Base-by-base conservation (phyloP, 805 yeast genomes). In the Lipomyces kockii region DNA sequence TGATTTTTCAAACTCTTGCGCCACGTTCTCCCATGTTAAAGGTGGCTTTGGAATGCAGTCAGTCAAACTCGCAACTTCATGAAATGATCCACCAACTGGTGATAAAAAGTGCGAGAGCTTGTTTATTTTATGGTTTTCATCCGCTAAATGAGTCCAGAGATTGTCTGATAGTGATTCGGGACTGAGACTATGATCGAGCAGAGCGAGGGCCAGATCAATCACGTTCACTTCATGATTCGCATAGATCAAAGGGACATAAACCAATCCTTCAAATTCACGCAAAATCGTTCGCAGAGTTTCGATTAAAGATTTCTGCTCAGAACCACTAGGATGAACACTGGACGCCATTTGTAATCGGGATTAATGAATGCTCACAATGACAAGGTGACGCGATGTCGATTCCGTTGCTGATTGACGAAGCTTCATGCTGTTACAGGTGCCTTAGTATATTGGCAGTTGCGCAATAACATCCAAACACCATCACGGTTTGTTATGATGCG, bases 141-240 rank as follows among this genome's bases (percentile, higher is more conserved):
- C 27, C 25, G 32, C 22, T 52, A 49, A 52, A 52, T 22, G 32
- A n/a, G 25, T 14, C 55, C 55, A 52, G 55, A 49, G 53, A 49
- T 49, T 6, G 27, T 52, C 17, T 20, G 55, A 25, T 1, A 52
- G 55, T 25, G 55, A 52, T 22, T 52, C 27, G 55, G 55, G 55
- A n/a, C 20, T 7, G 49, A 35, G 39, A 35, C 39, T 35, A 35
- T 35, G 39, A 35, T 35, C 2, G 39, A 35, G 39, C 39, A 35
- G 39, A 7, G 39, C 39, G 1, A 35, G 11, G 39, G 39, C 39
- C 39, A 35, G 39, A 35, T 35, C 39, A 35, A 35, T 35, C 39
- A 11, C 39, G 17, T 35, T 35, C 39, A 35, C 37, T 35, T 35
- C 12, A 4, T 35, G 37, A 35, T 35, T 35, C 37, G 37, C 37